Evolutionary conservation across 305 asterid genomes (phyloP).

Genomic region (Caryopteris hybrid): DNA sequence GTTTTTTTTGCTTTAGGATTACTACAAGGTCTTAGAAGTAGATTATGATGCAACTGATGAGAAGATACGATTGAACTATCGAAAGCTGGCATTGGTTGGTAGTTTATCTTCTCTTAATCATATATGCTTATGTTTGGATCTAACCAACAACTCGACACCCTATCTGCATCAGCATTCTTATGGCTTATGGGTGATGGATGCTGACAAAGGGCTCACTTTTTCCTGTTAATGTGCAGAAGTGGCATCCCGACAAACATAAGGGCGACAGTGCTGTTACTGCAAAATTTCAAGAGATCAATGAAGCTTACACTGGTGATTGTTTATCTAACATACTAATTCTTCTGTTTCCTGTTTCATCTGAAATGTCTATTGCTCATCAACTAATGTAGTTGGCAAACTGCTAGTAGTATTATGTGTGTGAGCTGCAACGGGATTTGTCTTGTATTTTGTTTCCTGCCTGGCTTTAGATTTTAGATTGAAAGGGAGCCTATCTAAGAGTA

Average conservation of each 20-base stretch:
- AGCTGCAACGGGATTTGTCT: conserved; percentile 17
- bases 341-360: not conserved
- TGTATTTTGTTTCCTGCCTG: no score
- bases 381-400: not conserved
- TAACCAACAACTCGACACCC: not conserved
- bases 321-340: not conserved
- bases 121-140: conserved; percentile 9
- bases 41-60: conserved; percentile 72
- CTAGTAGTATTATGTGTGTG: not conserved
- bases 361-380: not conserved
- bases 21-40: conserved; percentile 61
- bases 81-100: conserved; percentile 66
- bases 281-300: conserved; percentile 62
- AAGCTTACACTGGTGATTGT: conserved; percentile 57
- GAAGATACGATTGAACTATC: conserved; percentile 49
- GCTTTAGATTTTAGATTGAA: no score
- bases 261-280: conserved; percentile 46
- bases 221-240: conserved; percentile 44
- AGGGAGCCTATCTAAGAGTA: no score
- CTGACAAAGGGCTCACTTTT: not conserved
- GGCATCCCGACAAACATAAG: conserved; percentile 74
- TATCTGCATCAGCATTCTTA: not conserved
- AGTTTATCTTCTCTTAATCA: conserved; percentile 20
- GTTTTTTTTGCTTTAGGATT: conserved; percentile 38
- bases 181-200: conserved; percentile 1